A percentile compares a stretch with the other conserved stretches of the same genome.
phyloP scores from a whole-genome alignment of 345 rosid species.

The Euclidium syriacum region DNA sequence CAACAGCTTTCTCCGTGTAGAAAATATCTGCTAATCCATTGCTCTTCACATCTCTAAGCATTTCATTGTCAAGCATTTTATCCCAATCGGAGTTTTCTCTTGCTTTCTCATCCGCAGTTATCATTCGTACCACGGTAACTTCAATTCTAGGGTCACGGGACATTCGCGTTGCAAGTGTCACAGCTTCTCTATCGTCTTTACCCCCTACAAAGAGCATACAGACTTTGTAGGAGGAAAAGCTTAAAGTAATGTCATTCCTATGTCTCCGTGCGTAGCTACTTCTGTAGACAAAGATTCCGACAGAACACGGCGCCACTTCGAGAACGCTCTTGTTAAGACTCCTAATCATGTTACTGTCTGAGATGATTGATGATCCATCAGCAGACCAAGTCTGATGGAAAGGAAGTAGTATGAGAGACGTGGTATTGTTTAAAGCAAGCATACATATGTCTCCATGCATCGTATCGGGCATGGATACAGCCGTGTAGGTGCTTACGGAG shows the following conservation, averaged over 20 bases:
- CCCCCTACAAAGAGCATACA: conserved; percentile 41
- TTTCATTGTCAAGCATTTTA: conserved; percentile 26
- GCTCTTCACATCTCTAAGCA: conserved; percentile 12
- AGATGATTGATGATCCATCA: conserved; percentile 25
- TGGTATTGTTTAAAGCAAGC: conserved; percentile 43
- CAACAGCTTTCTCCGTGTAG: conserved; percentile 7
- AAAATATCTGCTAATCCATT: neutral
- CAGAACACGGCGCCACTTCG: conserved; percentile 53
- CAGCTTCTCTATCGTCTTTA: conserved; percentile 39
- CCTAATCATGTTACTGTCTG: conserved; percentile 30
- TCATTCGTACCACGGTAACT: conserved; percentile 13
- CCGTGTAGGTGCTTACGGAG: conserved; percentile 22
- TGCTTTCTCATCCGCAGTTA: neutral
- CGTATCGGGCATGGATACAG: conserved; percentile 31
- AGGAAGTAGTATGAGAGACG: conserved; percentile 51
- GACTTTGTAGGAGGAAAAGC: neutral
- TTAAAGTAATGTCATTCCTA: neutral
- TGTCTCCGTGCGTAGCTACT: conserved; percentile 6
- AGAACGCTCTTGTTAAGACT: conserved; percentile 43
- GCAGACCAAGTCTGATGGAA: conserved; percentile 48
- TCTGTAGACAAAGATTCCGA: conserved; percentile 42
- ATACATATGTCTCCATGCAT: conserved; percentile 60
- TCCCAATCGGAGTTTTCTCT: conserved; percentile 22
- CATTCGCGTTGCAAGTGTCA: conserved; percentile 27
- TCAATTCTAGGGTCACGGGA: conserved; percentile 7